phyloP scores from a whole-genome alignment of 1,284 basidiomycete genomes.

The Nidula niveotomentosa region DNA sequence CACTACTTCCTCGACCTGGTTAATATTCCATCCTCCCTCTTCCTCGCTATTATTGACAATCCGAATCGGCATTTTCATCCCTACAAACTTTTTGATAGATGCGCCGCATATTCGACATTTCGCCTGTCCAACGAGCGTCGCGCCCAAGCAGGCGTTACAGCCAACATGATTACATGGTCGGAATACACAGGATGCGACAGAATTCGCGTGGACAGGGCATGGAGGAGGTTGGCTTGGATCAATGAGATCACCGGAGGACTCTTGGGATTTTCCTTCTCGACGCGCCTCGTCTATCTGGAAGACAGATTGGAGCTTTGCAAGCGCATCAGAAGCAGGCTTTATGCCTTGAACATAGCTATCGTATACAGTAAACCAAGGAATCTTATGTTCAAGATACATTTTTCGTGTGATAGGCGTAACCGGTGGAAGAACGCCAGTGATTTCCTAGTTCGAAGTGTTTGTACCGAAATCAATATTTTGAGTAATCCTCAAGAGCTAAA shows the following conservation, averaged over 20 bases:
- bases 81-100: slow-evolving; percentile 4
- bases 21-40: too few relatives aligned
- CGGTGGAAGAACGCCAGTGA: slow-evolving; percentile 9
- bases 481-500: too few relatives aligned
- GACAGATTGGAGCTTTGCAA: slow-evolving; percentile 8
- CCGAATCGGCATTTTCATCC: slow-evolving; percentile 4
- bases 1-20: too few relatives aligned
- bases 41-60: too few relatives aligned
- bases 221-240: slow-evolving; percentile 4
- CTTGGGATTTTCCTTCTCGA: neutral
- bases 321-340: neutral
- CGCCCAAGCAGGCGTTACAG: slow-evolving; percentile 5
- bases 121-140: slow-evolving; percentile 1
- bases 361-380: slow-evolving; percentile 10
- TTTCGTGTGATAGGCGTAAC: slow-evolving; percentile 8
- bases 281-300: slow-evolving; percentile 5
- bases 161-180: slow-evolving; percentile 6
- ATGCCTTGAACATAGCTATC: slow-evolving; percentile 6
- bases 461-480: neutral
- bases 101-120: slow-evolving; percentile 2
- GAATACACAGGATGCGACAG: slow-evolving; percentile 1
- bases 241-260: neutral
- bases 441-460: neutral
- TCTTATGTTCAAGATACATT: slow-evolving; percentile 4
- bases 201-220: slow-evolving; percentile 1